Percentiles rank a stretch among this genome's conserved stretches.
phyloP scores from a whole-genome alignment of 1,139 yeast genomes.

The Casaregolazyma suthepensis region DNA sequence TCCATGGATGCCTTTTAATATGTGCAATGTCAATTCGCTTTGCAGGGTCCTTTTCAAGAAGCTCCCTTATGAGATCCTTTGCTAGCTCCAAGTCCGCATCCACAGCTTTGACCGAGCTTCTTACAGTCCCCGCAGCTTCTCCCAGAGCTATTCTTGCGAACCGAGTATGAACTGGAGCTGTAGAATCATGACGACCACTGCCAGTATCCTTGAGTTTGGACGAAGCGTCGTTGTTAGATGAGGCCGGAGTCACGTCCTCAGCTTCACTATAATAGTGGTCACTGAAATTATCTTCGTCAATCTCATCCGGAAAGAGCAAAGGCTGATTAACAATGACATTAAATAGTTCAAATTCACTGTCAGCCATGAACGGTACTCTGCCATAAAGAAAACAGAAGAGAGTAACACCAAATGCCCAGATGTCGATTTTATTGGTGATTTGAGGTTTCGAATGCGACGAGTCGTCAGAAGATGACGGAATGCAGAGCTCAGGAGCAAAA shows the following conservation, averaged over 20 bases:
- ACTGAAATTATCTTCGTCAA: conserved; percentile 5
- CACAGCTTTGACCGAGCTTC: conserved; percentile 3
- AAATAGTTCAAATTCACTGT: conserved; percentile 78
- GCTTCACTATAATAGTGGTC: conserved; percentile 2
- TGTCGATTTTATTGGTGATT: conserved; percentile 74
- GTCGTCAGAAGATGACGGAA: conserved; percentile 34
- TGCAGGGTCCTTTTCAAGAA: conserved; percentile 67
- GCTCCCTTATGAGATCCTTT: conserved; percentile 54
- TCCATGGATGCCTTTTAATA: conserved; percentile 77
- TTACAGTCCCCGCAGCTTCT: conserved; percentile 10
- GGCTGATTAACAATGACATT: conserved; percentile 68
- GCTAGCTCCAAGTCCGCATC: conserved; percentile 38
- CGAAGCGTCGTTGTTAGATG: not conserved
- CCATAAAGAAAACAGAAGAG: conserved; percentile 86
- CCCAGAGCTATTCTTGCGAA: conserved; percentile 4
- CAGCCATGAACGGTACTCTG: conserved; percentile 83
- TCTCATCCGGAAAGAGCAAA: conserved; percentile 53
- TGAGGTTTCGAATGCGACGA: conserved; percentile 34
- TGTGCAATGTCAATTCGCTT: conserved; percentile 65
- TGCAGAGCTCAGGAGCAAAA: conserved; percentile 71
- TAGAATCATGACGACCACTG: not conserved
- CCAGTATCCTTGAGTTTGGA: not conserved
- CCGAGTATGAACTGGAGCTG: not conserved
- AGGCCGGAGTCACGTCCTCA: not conserved
- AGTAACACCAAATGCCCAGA: conserved; percentile 97